Conservation (phyloP, 2,329 filamentous ascomycete species). For the Atkinsonella hypoxylon region DNA sequence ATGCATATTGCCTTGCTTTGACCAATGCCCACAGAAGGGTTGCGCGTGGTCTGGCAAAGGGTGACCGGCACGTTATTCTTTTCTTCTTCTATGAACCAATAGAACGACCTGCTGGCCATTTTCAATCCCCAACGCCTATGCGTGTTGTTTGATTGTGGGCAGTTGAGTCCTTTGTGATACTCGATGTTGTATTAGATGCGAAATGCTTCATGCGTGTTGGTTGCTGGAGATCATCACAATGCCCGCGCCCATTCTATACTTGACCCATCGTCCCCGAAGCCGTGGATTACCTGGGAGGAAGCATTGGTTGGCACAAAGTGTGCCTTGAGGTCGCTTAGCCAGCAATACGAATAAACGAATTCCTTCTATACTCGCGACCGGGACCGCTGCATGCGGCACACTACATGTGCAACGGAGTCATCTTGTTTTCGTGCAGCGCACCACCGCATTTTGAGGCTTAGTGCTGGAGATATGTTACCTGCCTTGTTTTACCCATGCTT, state of each 20-base stretch:
- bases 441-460: not conserved
- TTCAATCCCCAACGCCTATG: not conserved
- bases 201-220: not conserved
- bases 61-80: not conserved
- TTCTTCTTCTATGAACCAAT: not conserved
- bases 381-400: not conserved
- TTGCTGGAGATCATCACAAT: not conserved
- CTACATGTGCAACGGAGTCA: not conserved
- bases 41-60: not conserved
- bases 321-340: not conserved
- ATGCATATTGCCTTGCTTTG: too few species aligned
- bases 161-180: not conserved
- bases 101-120: too few species aligned
- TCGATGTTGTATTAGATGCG: not conserved
- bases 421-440: not conserved
- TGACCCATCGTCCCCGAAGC: not conserved
- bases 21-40: not conserved
- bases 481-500: not conserved
- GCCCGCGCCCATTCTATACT: not conserved
- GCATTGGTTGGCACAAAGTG: too few species aligned
- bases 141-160: not conserved
- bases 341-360: not conserved
- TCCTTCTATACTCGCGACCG: not conserved
- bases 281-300: too few species aligned
- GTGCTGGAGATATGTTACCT: not conserved